phyloP scores from a whole-genome alignment of 1,139 yeast species.

The Blastobotrys aristatus region DNA sequence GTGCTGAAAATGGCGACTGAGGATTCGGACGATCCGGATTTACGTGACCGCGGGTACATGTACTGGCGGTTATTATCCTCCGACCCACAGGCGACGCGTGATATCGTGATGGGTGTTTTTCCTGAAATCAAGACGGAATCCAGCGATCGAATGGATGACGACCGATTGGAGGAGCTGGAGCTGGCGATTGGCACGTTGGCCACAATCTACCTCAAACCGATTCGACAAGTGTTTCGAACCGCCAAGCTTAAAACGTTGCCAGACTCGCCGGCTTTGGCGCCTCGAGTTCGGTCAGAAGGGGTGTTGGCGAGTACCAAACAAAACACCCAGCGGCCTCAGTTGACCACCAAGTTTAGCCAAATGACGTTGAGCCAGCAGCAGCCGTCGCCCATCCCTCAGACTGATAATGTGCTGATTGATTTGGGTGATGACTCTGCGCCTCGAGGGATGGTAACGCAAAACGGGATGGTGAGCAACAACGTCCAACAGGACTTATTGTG shows the following conservation, averaged over 20 bases:
- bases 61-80: slow-evolving; percentile 77
- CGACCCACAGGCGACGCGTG: slow-evolving; percentile 41
- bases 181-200: slow-evolving; percentile 78
- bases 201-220: slow-evolving; percentile 79
- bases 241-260: slow-evolving; percentile 53
- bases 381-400: background rate
- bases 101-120: slow-evolving; percentile 52
- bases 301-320: background rate
- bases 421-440: slow-evolving; percentile 10
- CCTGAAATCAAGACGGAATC: slow-evolving; percentile 66
- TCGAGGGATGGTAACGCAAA: slow-evolving; percentile 22
- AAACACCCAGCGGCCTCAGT: background rate
- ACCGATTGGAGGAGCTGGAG: slow-evolving; percentile 72
- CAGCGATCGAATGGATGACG: slow-evolving; percentile 66
- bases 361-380: background rate
- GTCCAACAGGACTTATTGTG: slow-evolving; percentile 23
- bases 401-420: slow-evolving; percentile 3
- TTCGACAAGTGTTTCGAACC: slow-evolving; percentile 67
- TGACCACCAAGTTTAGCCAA: background rate
- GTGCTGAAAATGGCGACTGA: slow-evolving; percentile 71
- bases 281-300: slow-evolving; percentile 24
- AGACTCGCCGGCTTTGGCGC: slow-evolving; percentile 58
- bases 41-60: slow-evolving; percentile 78
- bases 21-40: slow-evolving; percentile 70
- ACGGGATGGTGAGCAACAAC: slow-evolving; percentile 21